phyloP scores from a whole-genome alignment of 306 rosid species.

The Neltuma alba region DNA sequence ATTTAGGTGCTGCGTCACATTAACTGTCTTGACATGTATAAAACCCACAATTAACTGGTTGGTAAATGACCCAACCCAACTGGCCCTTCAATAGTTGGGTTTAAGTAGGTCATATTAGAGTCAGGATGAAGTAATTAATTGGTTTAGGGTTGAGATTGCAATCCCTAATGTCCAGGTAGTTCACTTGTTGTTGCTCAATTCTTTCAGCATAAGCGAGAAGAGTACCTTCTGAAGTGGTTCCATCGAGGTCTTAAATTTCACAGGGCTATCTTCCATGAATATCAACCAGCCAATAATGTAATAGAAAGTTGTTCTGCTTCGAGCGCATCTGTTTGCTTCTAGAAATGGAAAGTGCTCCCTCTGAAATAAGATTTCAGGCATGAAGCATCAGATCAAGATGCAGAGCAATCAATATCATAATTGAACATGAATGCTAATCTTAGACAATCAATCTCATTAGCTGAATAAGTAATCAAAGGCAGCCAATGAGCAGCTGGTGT shows the following conservation, averaged over 20 bases:
- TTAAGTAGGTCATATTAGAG: not conserved
- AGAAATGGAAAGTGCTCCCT: conserved; percentile 94
- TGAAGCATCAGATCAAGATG: conserved; percentile 32
- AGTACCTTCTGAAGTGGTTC: conserved; percentile 91
- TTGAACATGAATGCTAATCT: conserved; percentile 16
- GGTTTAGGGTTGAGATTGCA: not conserved
- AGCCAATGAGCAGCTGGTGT: not conserved
- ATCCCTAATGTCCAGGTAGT: not conserved
- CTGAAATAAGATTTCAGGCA: conserved; percentile 48
- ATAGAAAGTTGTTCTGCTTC: conserved; percentile 92
- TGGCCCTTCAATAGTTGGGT: not conserved
- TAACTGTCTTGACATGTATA: not conserved
- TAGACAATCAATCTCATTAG: not conserved
- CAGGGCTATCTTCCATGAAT: conserved; percentile 93
- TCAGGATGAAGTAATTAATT: not conserved
- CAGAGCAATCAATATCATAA: conserved; percentile 25
- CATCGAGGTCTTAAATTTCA: conserved; percentile 94
- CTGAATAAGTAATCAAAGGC: not conserved
- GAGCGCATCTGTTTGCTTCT: conserved; percentile 87
- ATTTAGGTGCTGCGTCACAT: not conserved
- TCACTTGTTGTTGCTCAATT: not conserved
- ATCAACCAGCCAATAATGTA: conserved; percentile 92
- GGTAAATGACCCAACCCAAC: not conserved
- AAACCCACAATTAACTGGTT: not conserved
- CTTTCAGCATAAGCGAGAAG: not conserved